Percentiles rank a stretch among this genome's conserved stretches.
phyloP scores from a whole-genome alignment of 1,139 yeast species.

The Tardiomyces depauwii region DNA sequence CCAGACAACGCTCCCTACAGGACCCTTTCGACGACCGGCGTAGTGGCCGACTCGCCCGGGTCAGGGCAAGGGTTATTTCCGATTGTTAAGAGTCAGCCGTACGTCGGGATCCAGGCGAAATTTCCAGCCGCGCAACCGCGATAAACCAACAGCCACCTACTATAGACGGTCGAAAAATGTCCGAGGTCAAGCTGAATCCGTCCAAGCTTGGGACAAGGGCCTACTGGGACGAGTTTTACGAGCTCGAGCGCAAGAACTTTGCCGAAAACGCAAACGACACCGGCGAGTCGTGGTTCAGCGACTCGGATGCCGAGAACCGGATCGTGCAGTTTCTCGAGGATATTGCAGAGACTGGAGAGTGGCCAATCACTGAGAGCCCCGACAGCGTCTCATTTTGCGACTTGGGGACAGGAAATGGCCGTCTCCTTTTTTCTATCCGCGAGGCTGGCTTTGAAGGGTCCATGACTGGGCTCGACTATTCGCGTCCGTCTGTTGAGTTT shows the following conservation, averaged over 20 bases:
- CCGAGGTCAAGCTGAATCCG: background rate
- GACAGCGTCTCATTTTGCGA: conserved; percentile 41
- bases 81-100: too few species aligned
- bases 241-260: conserved; percentile 60
- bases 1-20: too few species aligned
- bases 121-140: too few species aligned
- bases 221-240: conserved; percentile 78
- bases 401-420: conserved; percentile 95
- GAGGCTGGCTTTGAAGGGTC: conserved; percentile 41
- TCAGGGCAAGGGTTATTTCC: too few species aligned
- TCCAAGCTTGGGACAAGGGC: conserved; percentile 22
- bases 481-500: conserved; percentile 64
- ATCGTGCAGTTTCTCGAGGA: conserved; percentile 57
- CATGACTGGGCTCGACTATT: conserved; percentile 75
- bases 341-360: conserved; percentile 21
- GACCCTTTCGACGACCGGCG: too few species aligned
- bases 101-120: too few species aligned
- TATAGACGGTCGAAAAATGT: too few species aligned
- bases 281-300: conserved; percentile 96
- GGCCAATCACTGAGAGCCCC: background rate
- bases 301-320: conserved; percentile 77
- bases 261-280: conserved; percentile 64
- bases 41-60: too few species aligned
- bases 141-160: too few species aligned
- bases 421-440: conserved; percentile 61